These are phyloP conservation scores for Penicillium sp. DNA, from an alignment of 2,329 filamentous ascomycete genomes.

Conservation along the genomic window DNA sequence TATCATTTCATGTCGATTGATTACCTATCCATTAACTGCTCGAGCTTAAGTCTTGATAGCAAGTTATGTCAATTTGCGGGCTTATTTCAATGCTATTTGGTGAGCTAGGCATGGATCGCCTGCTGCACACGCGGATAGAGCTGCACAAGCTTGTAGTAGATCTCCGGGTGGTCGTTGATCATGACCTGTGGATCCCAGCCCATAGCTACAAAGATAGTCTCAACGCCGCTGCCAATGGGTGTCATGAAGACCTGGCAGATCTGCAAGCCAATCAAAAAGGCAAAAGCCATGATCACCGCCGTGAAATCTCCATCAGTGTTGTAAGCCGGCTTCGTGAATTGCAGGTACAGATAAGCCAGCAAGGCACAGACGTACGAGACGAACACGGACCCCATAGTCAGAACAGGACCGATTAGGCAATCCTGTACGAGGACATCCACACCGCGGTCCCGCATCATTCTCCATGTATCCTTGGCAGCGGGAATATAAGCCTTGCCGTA, in stretches of 20 bases:
- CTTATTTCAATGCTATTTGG: too few species aligned
- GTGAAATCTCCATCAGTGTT: conserved; percentile 65
- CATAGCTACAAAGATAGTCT: conserved; percentile 82
- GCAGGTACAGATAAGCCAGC: conserved; percentile 78
- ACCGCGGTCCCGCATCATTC: conserved; percentile 83
- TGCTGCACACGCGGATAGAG: conserved; percentile 81
- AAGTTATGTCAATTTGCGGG: too few species aligned
- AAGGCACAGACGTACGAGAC: conserved; percentile 77
- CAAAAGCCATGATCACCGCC: conserved; percentile 71
- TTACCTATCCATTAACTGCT: not conserved
- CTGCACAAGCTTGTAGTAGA: conserved; percentile 71
- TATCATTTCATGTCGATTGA: not conserved
- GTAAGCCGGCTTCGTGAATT: conserved; percentile 74
- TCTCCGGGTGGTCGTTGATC: conserved; percentile 70
- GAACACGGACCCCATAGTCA: conserved; percentile 71
- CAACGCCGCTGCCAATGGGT: conserved; percentile 78
- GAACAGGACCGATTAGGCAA: conserved; percentile 68
- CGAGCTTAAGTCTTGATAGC: too few species aligned
- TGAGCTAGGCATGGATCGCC: conserved; percentile 58
- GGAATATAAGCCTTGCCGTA: conserved; percentile 85
- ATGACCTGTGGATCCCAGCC: conserved; percentile 63
- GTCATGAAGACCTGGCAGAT: conserved; percentile 86
- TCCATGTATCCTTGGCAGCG: conserved; percentile 85
- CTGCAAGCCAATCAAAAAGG: conserved; percentile 85
- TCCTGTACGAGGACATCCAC: conserved; percentile 87